Conservation (phyloP, 148 eudicot species). For the Selenicereus undatus region DNA sequence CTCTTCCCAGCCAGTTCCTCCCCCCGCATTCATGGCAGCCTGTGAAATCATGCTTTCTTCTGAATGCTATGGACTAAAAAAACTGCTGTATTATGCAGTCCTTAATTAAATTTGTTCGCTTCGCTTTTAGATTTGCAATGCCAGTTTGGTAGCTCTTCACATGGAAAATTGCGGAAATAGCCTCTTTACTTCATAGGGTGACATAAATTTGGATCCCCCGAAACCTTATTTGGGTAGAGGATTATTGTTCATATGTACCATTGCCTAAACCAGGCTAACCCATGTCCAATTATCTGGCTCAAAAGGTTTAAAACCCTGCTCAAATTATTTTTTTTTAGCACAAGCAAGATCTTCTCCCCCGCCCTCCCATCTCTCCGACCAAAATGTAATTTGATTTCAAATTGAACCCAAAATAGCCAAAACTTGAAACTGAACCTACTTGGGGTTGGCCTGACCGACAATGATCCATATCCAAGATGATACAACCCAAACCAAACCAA, state of each 20-base stretch:
- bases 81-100: background rate
- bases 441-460: background rate
- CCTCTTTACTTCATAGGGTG: background rate
- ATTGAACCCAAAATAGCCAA: background rate
- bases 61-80: background rate
- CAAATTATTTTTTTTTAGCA: background rate
- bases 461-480: background rate
- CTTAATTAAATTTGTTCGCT: too few species aligned
- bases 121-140: background rate
- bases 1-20: conserved; percentile 92
- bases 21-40: conserved; percentile 90
- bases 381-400: background rate
- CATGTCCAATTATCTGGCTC: background rate
- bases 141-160: background rate
- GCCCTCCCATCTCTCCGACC: background rate
- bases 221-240: background rate
- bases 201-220: background rate
- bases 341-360: background rate
- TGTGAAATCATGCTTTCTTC: conserved; percentile 15
- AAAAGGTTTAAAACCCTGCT: background rate
- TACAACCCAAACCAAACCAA: background rate
- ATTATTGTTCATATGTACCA: too few species aligned
- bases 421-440: background rate
- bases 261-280: background rate
- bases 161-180: background rate